A percentile compares a stretch with the other conserved stretches of the same genome.
These are phyloP conservation scores for Guyanaporus albipodus DNA, from an alignment of 768 basidiomycete species.

Conservation along the genomic window DNA sequence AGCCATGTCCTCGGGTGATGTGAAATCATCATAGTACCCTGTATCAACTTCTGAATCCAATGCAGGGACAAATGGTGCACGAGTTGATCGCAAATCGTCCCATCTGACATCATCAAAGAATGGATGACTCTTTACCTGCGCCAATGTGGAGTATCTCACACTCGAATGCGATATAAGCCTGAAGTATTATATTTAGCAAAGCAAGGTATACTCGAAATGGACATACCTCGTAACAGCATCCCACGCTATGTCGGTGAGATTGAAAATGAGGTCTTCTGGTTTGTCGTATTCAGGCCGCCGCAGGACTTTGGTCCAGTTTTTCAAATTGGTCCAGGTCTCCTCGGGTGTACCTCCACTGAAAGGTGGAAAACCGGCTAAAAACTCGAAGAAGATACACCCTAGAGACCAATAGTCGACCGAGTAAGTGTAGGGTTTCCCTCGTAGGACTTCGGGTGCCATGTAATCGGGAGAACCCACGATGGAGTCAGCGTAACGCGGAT, in stretches of 20 bases:
- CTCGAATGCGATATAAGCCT: constrained; percentile 88
- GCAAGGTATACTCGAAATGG: neutral
- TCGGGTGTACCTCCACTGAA: constrained; percentile 95
- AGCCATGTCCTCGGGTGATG: constrained; percentile 88
- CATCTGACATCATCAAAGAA: constrained; percentile 81
- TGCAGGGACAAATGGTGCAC: constrained; percentile 90
- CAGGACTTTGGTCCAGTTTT: constrained; percentile 94
- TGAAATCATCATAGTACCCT: constrained; percentile 92
- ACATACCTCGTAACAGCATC: constrained; percentile 82
- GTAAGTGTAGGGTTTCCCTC: constrained; percentile 92
- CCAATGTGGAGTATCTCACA: constrained; percentile 69
- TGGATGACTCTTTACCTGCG: constrained; percentile 69
- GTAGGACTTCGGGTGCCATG: constrained; percentile 93
- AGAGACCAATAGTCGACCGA: constrained; percentile 99
- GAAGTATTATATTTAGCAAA: constrained; percentile 2
- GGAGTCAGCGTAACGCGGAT: constrained; percentile 93
- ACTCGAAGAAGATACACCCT: constrained; percentile 97
- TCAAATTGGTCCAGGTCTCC: constrained; percentile 98
- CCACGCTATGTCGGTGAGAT: constrained; percentile 91
- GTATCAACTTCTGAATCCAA: constrained; percentile 94
- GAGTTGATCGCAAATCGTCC: constrained; percentile 69
- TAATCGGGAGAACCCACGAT: constrained; percentile 98
- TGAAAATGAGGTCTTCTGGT: constrained; percentile 95
- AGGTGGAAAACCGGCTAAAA: constrained; percentile 94
- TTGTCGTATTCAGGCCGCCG: constrained; percentile 93